Evolutionary conservation across 768 basidiomycete species (phyloP), one percentile per base, ranked within the genome.

Genomic region (Russula compacta): DNA sequence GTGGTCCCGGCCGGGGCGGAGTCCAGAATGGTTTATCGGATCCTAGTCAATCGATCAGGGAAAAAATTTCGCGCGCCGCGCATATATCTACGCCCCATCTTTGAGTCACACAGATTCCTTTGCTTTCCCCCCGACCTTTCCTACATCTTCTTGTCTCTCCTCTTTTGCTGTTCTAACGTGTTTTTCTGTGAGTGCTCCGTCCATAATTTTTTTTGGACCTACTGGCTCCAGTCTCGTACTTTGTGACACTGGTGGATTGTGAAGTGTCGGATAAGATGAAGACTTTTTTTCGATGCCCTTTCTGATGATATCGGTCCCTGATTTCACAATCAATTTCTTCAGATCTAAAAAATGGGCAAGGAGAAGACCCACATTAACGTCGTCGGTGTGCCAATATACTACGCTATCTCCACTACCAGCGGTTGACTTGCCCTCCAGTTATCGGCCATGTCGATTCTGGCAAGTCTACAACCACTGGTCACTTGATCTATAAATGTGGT

Each of bases 401-500:
- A 19, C 53, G 46, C 65, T 57, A 58, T 67, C 65, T 17, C 50
- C 58, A 66, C 74, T 5, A 9, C 35, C 12, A 44, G 62, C 72
- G 71, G 5, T 65, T 71, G 58, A 73, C 69, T 64, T 68, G 17
- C 40, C 61, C 74, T 68, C 38, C 72, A 90, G 93, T 95, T 78
- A 95, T 95, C 81, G 94, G 95, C 68, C 94, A 95, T 83, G 92
- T 95, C 91, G 94, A 98, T 82, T 98, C 95, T 76, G 95, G 95
- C 69, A 99, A 98, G 82, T 98, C 95, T 61, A 99, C 97, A 79
- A 99, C 97, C 73, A 99, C 97, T 70, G 97, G 97, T 69, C 97
- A 99, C 82, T 84, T 99, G 82, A 98, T 98, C 87, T 98, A 98
- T 92, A 97, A 99, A 87, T 99, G 97, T 77, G 97, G 97, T 87